phyloP scores from a whole-genome alignment of 2,329 filamentous ascomycete species.

The Penicillium sp. region DNA sequence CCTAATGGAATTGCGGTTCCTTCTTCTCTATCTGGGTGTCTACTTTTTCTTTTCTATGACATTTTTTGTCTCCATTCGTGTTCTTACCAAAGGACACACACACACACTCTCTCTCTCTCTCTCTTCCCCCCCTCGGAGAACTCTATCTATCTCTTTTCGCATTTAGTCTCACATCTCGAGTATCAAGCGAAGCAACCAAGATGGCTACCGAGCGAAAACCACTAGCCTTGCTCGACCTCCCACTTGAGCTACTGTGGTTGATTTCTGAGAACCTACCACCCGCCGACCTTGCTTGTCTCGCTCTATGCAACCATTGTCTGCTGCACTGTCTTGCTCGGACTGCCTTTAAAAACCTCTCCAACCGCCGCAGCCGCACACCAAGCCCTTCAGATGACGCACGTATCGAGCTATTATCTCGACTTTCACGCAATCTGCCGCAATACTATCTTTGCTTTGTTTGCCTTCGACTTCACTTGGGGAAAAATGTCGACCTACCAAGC shows the following conservation, averaged over 20 bases:
- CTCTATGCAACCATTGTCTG: background rate
- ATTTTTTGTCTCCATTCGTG: too few species aligned
- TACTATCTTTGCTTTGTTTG: slow-evolving; percentile 15
- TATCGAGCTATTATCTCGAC: background rate
- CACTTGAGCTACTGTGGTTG: background rate
- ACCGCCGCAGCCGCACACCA: background rate
- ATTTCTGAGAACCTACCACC: background rate
- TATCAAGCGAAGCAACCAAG: background rate
- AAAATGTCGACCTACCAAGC: slow-evolving; percentile 1
- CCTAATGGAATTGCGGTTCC: too few species aligned
- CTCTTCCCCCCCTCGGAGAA: too few species aligned
- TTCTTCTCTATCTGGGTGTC: too few species aligned
- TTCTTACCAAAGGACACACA: too few species aligned
- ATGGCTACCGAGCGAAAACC: background rate
- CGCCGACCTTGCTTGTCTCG: background rate
- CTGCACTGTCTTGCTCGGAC: background rate
- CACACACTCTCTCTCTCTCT: too few species aligned
- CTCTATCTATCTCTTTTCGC: too few species aligned
- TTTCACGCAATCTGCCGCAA: slow-evolving; percentile 3
- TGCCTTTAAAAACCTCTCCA: background rate
- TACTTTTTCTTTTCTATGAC: too few species aligned
- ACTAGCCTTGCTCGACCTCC: background rate
- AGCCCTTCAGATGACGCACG: background rate
- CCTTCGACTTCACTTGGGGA: slow-evolving; percentile 13
- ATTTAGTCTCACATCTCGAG: too few species aligned